Evolutionary conservation across 176 grass and related monocot genomes (phyloP).

Genomic region (Musa troglodytarum): DNA sequence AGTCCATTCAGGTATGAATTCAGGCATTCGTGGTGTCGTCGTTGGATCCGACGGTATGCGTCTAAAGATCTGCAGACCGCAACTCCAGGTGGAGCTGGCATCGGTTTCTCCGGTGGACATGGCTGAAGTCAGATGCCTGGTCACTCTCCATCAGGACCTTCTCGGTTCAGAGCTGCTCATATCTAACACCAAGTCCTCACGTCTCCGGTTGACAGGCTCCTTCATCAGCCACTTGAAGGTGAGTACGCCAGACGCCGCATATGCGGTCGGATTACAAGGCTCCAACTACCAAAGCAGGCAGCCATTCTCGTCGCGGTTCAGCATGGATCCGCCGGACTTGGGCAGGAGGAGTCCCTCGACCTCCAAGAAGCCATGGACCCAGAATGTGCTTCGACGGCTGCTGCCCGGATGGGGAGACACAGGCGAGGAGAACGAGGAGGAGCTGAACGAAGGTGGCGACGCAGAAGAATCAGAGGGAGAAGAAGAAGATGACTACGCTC

Average conservation of each 20-base stretch:
- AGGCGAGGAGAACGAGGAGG: not conserved
- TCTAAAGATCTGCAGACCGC: not conserved
- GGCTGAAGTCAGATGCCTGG: conserved; percentile 37
- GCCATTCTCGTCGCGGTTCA: conserved; percentile 43
- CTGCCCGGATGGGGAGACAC: not conserved
- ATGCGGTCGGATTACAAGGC: conserved; percentile 49
- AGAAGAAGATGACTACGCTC: conserved; percentile 61
- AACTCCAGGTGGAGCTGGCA: conserved; percentile 39
- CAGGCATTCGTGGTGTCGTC: too few species aligned
- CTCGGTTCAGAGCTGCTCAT: conserved; percentile 38
- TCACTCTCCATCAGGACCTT: conserved; percentile 41
- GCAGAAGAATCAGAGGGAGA: conserved; percentile 43
- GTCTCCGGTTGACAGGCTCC: conserved; percentile 36
- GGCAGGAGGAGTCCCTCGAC: not conserved
- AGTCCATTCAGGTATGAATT: conserved; percentile 41
- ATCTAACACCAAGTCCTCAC: conserved; percentile 25
- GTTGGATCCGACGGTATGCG: not conserved
- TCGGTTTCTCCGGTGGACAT: conserved; percentile 30
- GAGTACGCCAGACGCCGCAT: conserved; percentile 78
- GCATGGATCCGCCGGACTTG: conserved; percentile 44
- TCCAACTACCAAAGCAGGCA: conserved; percentile 45
- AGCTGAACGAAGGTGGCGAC: not conserved
- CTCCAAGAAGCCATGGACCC: conserved; percentile 5
- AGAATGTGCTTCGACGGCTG: conserved; percentile 6
- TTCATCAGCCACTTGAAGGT: conserved; percentile 67